Evolutionary conservation across 164 flowering plant species (phyloP).

Genomic region (Hamamelis virginiana): DNA sequence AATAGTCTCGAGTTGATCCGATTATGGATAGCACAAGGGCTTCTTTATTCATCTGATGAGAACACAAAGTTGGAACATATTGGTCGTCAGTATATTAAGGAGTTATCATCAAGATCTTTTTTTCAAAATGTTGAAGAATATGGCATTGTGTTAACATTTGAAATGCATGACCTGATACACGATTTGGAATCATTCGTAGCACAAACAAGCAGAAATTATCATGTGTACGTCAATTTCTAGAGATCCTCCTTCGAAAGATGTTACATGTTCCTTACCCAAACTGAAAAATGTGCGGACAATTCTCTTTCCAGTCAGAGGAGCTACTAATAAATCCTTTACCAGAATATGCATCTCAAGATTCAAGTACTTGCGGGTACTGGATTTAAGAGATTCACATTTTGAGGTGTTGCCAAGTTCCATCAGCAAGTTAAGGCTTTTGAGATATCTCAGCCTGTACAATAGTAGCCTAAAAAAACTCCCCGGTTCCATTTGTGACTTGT

Average conservation of each 20-base stretch:
- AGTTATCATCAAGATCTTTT: constrained; percentile 4
- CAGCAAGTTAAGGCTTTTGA: background rate
- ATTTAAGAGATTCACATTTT: background rate
- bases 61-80: background rate
- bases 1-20: background rate
- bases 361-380: background rate
- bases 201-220: background rate
- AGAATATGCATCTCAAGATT: background rate
- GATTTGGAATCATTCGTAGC: constrained; percentile 2
- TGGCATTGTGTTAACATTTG: background rate
- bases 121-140: constrained; percentile 4
- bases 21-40: constrained; percentile 8
- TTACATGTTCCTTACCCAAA: background rate
- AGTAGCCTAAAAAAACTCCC: background rate
- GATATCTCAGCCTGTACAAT: constrained; percentile 2
- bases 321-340: background rate
- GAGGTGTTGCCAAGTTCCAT: constrained; percentile 8
- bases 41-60: background rate
- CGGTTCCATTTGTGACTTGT: background rate
- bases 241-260: too few species aligned
- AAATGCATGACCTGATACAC: constrained; percentile 12
- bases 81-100: background rate
- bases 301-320: background rate
- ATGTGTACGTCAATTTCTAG: background rate
- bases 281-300: background rate